Evolutionary conservation across 1,139 yeast species (phyloP), one percentile per base, ranked within the genome.

Genomic region (Candida buenavistaensis): DNA sequence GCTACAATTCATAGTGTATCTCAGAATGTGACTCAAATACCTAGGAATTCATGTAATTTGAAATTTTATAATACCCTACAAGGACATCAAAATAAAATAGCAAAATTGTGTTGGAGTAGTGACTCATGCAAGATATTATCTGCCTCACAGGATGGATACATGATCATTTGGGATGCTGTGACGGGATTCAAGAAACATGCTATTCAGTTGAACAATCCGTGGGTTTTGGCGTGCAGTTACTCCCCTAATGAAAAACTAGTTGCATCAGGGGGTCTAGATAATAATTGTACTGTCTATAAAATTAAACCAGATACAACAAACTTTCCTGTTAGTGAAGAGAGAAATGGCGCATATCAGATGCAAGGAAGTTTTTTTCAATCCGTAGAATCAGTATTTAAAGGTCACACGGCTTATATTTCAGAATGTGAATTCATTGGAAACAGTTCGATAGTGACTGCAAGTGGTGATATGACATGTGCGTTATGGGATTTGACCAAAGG

Each of bases 61-160:
- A 62, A 53, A 37, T 52, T 64, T 15, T 64, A 65, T 41, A 55
- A 57, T 37, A 66, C 76, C 0, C 64, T 85, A 33, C 72, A 64
- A 41, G 96, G 96, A 0, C 97, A 89, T 55, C 78, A 74, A 45
- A 83, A 81, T 49, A 87, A 89, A 53, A 74, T 89, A 14, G 73
- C 81, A 12, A 79, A 79, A 42, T 64, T 85, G 44, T 69, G 78
- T 36, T 85, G 96, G 92, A 73, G 81, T 33, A 54, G 64, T 1
- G 82, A 84, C 49, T 76, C 86, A 11, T 58, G 64, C 26, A 70
- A 67, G 27, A 54, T 90, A 3, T 61, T 88, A 8, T 78, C 89
- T 28, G 88, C 89, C 0, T 81, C 94, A 22, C 96, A 87, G 54
- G 97, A 90, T 58, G 96, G 96, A 2, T 84, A 78, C 51, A 70